phyloP scores from a whole-genome alignment of 352 stramenopile genomes.

The Globisporangium cederbergense region DNA sequence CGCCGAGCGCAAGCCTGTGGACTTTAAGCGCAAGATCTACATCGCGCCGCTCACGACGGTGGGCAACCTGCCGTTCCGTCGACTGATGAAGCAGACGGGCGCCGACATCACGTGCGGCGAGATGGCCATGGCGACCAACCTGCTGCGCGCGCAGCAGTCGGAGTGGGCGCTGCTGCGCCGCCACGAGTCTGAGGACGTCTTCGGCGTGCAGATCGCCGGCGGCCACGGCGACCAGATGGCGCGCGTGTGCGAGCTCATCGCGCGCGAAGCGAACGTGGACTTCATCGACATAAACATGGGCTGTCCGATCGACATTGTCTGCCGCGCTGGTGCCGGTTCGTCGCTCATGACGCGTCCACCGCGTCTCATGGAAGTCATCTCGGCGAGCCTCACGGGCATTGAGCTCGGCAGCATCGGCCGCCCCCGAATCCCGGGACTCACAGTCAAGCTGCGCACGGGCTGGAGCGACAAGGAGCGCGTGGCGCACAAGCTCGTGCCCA shows the following conservation, averaged over 20 bases:
- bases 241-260: constrained; percentile 90
- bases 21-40: constrained; percentile 99
- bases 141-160: constrained; percentile 92
- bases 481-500: constrained; percentile 91
- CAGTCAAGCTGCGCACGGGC: constrained; percentile 97
- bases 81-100: constrained; percentile 96
- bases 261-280: constrained; percentile 92
- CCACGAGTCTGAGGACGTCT: constrained; percentile 96
- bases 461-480: constrained; percentile 95
- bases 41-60: constrained; percentile 98
- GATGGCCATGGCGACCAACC: constrained; percentile 95
- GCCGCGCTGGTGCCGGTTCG: constrained; percentile 83
- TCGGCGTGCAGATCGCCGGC: constrained; percentile 97
- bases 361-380: constrained; percentile 88
- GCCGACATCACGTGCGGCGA: constrained; percentile 99
- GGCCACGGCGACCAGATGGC: constrained; percentile 93
- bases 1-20: constrained; percentile 88
- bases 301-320: constrained; percentile 97
- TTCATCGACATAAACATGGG: constrained; percentile 99
- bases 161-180: constrained; percentile 98
- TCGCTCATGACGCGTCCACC: constrained; percentile 93
- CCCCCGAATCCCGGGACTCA: constrained; percentile 75
- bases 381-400: constrained; percentile 81
- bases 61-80: constrained; percentile 98
- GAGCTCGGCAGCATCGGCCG: constrained; percentile 56